Evolutionary conservation across 2,329 filamentous ascomycete genomes (phyloP), one percentile per base, ranked within the genome.

Genomic region (Fusarium sp.): DNA sequence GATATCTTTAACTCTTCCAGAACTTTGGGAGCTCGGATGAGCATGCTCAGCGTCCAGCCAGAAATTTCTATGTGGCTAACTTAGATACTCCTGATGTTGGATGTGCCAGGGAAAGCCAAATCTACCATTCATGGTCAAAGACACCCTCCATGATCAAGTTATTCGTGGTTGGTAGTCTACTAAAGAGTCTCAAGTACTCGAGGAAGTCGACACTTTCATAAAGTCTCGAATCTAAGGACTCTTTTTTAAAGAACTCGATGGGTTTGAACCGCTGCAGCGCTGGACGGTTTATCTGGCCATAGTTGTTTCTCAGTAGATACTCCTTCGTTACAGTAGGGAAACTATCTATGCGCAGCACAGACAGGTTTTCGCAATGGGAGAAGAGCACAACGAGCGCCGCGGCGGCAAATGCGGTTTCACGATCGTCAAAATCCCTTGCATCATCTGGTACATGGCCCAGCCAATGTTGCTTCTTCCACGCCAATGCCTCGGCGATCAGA

Each of bases 251-350:
- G 14, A 51, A 50, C 8, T 19, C 24, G 7, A 44, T 19, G 4
- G 4, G 22, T 6, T 57, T 17, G 8, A 52, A 55, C 11, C 33
- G 13, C n/a, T 35, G 33, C 14, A 46, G 39, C 1, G 7, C 24
- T 43, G 19, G 32, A 1, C 10, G 26, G 2, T 22, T 9, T 9
- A 56, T 15, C 8, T 24, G 35, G 14, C 44, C 28, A 41, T 65
- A 51, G 17, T 70, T 67, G 13, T 57, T 37, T n/a, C 37, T 56
- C 6, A 62, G 50, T 2, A 70, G 9, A 26, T 55, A 62, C 10
- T 62, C 44, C 13, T 46, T 5, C 3, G 56, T 2, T 1, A 33
- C 32, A 6, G 40, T 4, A 14, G 33, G 45, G 8, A 61, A 47
- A 14, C 37, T 19, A 10, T 35, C 35, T 22, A 67, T 20, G 14